Evolutionary conservation across 306 rosid species (phyloP).

Genomic region (Prunus padus): DNA sequence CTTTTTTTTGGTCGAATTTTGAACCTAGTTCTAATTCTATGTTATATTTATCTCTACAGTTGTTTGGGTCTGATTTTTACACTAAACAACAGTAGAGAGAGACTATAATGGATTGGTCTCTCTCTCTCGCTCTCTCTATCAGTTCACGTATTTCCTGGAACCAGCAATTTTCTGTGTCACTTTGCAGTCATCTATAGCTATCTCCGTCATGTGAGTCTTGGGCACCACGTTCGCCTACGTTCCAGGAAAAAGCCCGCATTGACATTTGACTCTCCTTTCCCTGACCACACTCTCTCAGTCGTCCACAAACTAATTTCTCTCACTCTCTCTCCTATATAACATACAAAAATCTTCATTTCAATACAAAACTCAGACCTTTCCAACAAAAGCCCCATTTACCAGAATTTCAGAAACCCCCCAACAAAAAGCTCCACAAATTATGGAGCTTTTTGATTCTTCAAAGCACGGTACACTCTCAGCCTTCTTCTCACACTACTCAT

Average conservation of each 20-base stretch:
- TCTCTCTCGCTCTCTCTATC: too few species aligned
- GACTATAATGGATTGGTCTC: too few species aligned
- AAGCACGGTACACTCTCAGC: conserved; percentile 6
- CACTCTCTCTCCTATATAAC: background rate
- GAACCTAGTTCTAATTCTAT: too few species aligned
- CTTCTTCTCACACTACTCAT: conserved; percentile 22
- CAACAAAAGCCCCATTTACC: conserved; percentile 12
- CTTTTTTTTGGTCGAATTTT: too few species aligned
- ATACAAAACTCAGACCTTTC: background rate
- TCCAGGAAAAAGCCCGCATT: conserved; percentile 8
- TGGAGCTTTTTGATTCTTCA: conserved; percentile 30
- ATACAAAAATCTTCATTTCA: background rate
- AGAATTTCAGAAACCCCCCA: background rate
- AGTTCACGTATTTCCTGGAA: background rate
- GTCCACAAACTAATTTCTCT: background rate
- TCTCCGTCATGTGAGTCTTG: conserved; percentile 27
- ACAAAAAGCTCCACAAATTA: conserved; percentile 4
- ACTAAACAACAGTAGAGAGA: too few species aligned
- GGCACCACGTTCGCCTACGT: conserved; percentile 21
- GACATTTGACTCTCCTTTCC: background rate
- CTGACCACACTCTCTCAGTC: background rate
- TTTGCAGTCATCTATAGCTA: background rate
- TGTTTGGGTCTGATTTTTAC: too few species aligned
- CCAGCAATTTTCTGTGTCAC: background rate
- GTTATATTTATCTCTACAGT: too few species aligned